Percentiles rank a stretch among this genome's conserved stretches.
These are phyloP conservation scores for Hippophae gyantsensis DNA, from an alignment of 306 rosid species.

Conservation along the genomic window DNA sequence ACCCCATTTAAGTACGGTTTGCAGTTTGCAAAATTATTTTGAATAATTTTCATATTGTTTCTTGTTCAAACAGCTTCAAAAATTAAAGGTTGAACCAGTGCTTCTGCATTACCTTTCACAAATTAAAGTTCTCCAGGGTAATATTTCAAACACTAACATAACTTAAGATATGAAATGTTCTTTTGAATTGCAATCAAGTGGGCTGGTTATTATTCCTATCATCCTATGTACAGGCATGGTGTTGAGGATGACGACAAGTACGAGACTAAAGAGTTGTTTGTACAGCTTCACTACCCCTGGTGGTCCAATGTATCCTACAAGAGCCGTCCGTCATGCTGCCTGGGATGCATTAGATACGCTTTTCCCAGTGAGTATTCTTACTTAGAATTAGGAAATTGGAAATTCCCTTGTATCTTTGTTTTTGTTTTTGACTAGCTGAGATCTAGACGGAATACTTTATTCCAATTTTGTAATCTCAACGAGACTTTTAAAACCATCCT, in stretches of 20 bases:
- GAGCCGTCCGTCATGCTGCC: slow-evolving; percentile 98
- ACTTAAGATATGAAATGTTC: slow-evolving; percentile 14
- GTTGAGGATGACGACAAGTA: slow-evolving; percentile 87
- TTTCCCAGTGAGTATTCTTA: slow-evolving; percentile 58
- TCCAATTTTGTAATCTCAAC: too few relatives aligned
- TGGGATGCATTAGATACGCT: slow-evolving; percentile 90
- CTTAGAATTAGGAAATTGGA: not conserved
- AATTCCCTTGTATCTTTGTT: not conserved
- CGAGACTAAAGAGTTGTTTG: slow-evolving; percentile 76
- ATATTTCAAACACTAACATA: slow-evolving; percentile 13
- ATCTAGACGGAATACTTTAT: too few relatives aligned
- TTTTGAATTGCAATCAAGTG: slow-evolving; percentile 13
- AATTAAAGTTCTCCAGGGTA: slow-evolving; percentile 72
- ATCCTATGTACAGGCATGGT: slow-evolving; percentile 53
- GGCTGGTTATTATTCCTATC: slow-evolving; percentile 13
- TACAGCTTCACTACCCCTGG: slow-evolving; percentile 96
- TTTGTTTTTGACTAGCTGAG: too few relatives aligned
- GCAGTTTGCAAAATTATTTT: not conserved
- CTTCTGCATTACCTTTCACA: slow-evolving; percentile 80
- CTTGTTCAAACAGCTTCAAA: slow-evolving; percentile 53
- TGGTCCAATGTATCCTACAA: slow-evolving; percentile 95
- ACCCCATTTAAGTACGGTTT: not conserved
- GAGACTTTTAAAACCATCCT: too few relatives aligned
- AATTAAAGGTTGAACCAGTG: slow-evolving; percentile 93
- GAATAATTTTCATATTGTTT: slow-evolving; percentile 14